These are phyloP conservation scores for Fusarium agapanthi DNA, from an alignment of 2,329 filamentous ascomycete genomes.

Conservation along the genomic window DNA sequence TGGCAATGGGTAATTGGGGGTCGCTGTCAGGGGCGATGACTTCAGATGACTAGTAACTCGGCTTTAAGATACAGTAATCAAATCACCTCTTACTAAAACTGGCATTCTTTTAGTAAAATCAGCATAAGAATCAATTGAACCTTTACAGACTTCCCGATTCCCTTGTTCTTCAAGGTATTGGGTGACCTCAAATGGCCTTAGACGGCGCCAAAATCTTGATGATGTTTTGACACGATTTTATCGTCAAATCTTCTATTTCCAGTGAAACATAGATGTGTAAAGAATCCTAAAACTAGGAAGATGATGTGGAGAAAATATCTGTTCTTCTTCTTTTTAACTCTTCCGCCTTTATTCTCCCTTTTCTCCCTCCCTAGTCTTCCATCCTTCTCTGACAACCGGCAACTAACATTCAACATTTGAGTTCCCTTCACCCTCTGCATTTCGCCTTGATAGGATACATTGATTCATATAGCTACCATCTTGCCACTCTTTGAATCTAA, in stretches of 20 bases:
- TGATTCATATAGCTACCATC: neutral
- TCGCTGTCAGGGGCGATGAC: neutral
- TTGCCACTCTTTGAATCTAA: neutral
- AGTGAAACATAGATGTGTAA: neutral
- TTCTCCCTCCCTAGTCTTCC: accelerated
- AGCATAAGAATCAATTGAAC: accelerated
- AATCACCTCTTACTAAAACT: accelerated
- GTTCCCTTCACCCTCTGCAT: no score
- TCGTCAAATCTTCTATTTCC: neutral
- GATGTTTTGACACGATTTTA: neutral
- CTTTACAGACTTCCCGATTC: neutral
- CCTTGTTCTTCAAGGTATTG: neutral
- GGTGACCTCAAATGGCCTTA: neutral
- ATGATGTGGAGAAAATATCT: neutral
- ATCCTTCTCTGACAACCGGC: neutral
- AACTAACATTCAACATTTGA: no score
- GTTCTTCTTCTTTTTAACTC: neutral
- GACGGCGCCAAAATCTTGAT: accelerated
- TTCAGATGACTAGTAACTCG: neutral
- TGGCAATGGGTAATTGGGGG: neutral
- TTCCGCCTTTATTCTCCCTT: neutral
- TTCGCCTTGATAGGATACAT: neutral
- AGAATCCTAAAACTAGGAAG: neutral
- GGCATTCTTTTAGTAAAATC: neutral
- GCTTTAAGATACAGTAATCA: no score